Evolutionary conservation across 2,329 filamentous ascomycete species (phyloP), one percentile per base, ranked within the genome.

Genomic region (Cladophialophora psammophila): DNA sequence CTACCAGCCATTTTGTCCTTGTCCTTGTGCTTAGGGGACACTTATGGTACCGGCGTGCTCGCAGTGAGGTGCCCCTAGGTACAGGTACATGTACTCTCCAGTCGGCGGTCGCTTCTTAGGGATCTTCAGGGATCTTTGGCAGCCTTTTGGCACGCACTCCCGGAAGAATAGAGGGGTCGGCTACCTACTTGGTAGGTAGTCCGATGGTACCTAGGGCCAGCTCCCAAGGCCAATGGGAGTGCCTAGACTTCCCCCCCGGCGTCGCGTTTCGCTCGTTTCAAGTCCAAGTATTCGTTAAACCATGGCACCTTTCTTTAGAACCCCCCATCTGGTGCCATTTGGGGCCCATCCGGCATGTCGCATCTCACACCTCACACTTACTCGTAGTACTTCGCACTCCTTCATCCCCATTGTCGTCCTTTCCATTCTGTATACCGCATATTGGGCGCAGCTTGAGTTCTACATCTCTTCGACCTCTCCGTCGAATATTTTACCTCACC

Each of bases 41-140:
- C 13, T n/a, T 5, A 18, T 4, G 40, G 40, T n/a, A n/a, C 40
- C 40, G n/a, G 5, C n/a, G n/a, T n/a, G 13, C 26, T 26, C 26
- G 26, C 26, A 26, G 26, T 3, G 26, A 26, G 26, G 26, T 56
- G 55, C 40, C 40, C n/a, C 2, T 3, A n/a, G n/a, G 40, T 42
- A n/a, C 40, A 2, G 40, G 12, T 38, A 31, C 40, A 52, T 20
- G 40, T 52, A 35, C 18, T 50, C 35, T 15, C 31, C 35, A 31
- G 32, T 2, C 3, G 26, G 26, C 3, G 57, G 26, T 7, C 10
- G n/a, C 40, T 50, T 26, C 26, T 26, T 3, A 26, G 40, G 20
- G 32, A 9, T 20, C 48, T n/a, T 5, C 13, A 13, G 59, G 59
- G 59, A 35, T n/a, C 59, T 61, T 61, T 61, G 59, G 59, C 35